Percentiles rank a stretch among this genome's conserved stretches.
Conservation (phyloP, 2,329 filamentous ascomycete genomes). For the Penicillium fuscoglaucum region DNA sequence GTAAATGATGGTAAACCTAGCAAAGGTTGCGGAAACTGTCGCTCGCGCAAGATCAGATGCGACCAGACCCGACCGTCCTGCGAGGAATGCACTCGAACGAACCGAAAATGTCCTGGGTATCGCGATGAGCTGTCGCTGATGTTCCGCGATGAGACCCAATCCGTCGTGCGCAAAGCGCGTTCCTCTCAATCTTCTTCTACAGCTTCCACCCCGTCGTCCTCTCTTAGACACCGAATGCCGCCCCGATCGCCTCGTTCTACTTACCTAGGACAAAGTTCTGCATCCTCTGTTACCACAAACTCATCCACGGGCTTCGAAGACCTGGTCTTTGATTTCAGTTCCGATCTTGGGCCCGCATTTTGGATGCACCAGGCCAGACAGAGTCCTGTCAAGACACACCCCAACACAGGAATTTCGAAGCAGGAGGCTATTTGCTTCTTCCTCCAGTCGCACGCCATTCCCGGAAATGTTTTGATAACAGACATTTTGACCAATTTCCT, state of each 20-base stretch:
- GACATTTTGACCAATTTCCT: conserved; percentile 26
- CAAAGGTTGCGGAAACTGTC: conserved; percentile 47
- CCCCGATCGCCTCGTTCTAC: conserved; percentile 5
- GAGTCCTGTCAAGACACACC: conserved; percentile 23
- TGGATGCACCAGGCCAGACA: conserved; percentile 15
- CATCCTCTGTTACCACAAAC: conserved; percentile 27
- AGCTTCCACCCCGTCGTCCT: conserved; percentile 29
- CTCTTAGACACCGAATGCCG: conserved; percentile 8
- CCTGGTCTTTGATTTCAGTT: conserved; percentile 18
- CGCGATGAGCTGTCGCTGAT: conserved; percentile 47
- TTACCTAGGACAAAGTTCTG: too few relatives aligned
- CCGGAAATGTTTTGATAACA: conserved; percentile 27
- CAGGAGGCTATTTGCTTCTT: conserved; percentile 40
- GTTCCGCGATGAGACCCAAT: conserved; percentile 59
- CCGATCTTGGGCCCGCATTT: conserved; percentile 14
- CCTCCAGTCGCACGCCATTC: conserved; percentile 35
- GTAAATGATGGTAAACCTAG: conserved; percentile 46
- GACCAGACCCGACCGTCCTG: conserved; percentile 62
- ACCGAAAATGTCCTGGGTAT: conserved; percentile 63
- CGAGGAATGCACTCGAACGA: conserved; percentile 61
- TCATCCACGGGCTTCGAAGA: conserved; percentile 4
- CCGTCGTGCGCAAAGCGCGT: conserved; percentile 57
- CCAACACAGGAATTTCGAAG: conserved; percentile 22
- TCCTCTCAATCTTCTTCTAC: neutral
- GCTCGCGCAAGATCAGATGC: conserved; percentile 51